Evolutionary conservation across 495 filamentous ascomycete species (phyloP).

Genomic region (Tuber aestivum): DNA sequence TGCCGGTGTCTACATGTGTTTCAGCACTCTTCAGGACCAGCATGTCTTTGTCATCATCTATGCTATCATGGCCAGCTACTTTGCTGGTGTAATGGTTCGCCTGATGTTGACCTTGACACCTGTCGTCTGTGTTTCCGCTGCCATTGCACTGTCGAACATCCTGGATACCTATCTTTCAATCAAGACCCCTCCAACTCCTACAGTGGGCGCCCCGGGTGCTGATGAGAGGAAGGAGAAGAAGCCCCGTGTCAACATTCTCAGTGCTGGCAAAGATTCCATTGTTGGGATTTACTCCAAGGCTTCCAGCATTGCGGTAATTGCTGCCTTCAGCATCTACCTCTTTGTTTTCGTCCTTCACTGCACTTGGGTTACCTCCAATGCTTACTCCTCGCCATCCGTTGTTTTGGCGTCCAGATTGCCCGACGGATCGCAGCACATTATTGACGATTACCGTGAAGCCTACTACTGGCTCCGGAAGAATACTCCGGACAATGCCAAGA

Average conservation of each 20-base stretch:
- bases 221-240: conserved; percentile 52
- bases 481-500: conserved; percentile 86
- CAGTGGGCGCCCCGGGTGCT: conserved; percentile 43
- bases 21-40: conserved; percentile 86
- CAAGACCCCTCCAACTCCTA: conserved; percentile 51
- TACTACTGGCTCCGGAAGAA: conserved; percentile 99
- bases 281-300: conserved; percentile 77
- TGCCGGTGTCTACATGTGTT: conserved; percentile 97
- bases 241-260: conserved; percentile 52
- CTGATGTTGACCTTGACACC: conserved; percentile 97
- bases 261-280: conserved; percentile 63
- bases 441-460: conserved; percentile 98
- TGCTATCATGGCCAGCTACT: conserved; percentile 89
- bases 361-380: conserved; percentile 99
- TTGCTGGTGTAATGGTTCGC: conserved; percentile 98
- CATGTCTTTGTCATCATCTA: conserved; percentile 99
- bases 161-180: conserved; percentile 75
- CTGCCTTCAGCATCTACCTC: conserved; percentile 67
- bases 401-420: conserved; percentile 87
- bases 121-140: conserved; percentile 90
- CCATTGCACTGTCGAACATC: conserved; percentile 80
- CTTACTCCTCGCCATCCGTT: conserved; percentile 96
- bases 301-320: conserved; percentile 71
- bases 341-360: conserved; percentile 94
- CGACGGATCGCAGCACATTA: conserved; percentile 95